phyloP scores from a whole-genome alignment of 139 green algal genomes.

The Volvox africanus region DNA sequence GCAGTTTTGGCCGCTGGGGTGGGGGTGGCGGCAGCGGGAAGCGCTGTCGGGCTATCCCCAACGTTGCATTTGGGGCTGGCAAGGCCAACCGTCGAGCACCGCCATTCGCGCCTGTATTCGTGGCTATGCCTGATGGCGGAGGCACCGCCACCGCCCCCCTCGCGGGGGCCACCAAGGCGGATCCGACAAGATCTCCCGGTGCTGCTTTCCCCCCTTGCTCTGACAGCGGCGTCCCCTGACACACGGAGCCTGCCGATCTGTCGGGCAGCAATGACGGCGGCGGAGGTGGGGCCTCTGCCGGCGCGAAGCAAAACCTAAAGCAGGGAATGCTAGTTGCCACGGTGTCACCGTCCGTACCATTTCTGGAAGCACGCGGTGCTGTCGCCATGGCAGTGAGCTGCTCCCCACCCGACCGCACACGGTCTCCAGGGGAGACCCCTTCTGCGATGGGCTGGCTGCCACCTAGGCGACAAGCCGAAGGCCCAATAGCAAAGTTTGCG shows the following conservation, averaged over 20 bases:
- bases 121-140: not conserved
- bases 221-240: not conserved
- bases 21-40: not conserved
- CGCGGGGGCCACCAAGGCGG: no score
- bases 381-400: not conserved
- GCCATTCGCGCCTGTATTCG: not conserved
- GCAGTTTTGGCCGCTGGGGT: not conserved
- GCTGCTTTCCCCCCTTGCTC: not conserved
- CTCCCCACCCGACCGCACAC: not conserved
- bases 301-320: not conserved
- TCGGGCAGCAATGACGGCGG: not conserved
- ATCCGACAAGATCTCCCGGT: not conserved
- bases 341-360: not conserved
- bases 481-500: not conserved
- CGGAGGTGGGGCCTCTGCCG: not conserved
- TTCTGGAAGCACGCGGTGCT: not conserved
- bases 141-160: not conserved
- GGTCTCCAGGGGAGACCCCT: not conserved
- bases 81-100: not conserved
- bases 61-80: not conserved
- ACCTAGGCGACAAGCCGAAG: not conserved
- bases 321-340: not conserved
- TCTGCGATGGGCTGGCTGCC: slow-evolving; percentile 4
- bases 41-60: not conserved
- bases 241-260: no score